phyloP scores from a whole-genome alignment of 441 rosid species.

The Raphanus hybrid region DNA sequence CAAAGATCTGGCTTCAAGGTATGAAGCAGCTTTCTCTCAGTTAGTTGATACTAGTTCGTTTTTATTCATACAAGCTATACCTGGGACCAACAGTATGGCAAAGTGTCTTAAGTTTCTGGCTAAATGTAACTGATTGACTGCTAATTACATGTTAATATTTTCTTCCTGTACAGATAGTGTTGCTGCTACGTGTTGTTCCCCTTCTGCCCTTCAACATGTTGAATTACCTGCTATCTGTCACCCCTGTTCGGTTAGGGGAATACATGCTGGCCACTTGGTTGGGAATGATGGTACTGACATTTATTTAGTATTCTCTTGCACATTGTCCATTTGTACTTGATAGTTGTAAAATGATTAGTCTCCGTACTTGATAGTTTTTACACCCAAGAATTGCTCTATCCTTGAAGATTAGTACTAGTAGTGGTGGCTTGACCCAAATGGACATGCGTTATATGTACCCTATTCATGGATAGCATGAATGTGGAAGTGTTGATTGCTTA shows the following conservation, averaged over 20 bases:
- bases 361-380: background rate
- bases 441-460: slow-evolving; percentile 8
- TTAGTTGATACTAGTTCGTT: background rate
- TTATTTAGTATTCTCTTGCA: background rate
- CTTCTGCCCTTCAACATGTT: slow-evolving; percentile 79
- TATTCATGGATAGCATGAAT: slow-evolving; percentile 6
- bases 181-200: slow-evolving; percentile 89
- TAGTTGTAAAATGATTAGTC: slow-evolving; percentile 20
- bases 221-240: slow-evolving; percentile 85
- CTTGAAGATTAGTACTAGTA: background rate
- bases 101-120: slow-evolving; percentile 12
- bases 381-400: background rate
- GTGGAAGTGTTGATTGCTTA: slow-evolving; percentile 1
- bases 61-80: slow-evolving; percentile 5
- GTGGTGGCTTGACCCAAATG: slow-evolving; percentile 4
- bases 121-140: background rate
- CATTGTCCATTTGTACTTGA: slow-evolving; percentile 10
- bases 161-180: slow-evolving; percentile 45
- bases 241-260: slow-evolving; percentile 71
- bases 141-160: slow-evolving; percentile 26
- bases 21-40: slow-evolving; percentile 31
- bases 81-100: slow-evolving; percentile 10
- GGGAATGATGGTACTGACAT: slow-evolving; percentile 81
- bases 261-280: slow-evolving; percentile 89
- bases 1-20: slow-evolving; percentile 70